Base-by-base conservation (phyloP, 192 early-diverging fungal genomes). In the Gaertneriomyces sp. region DNA sequence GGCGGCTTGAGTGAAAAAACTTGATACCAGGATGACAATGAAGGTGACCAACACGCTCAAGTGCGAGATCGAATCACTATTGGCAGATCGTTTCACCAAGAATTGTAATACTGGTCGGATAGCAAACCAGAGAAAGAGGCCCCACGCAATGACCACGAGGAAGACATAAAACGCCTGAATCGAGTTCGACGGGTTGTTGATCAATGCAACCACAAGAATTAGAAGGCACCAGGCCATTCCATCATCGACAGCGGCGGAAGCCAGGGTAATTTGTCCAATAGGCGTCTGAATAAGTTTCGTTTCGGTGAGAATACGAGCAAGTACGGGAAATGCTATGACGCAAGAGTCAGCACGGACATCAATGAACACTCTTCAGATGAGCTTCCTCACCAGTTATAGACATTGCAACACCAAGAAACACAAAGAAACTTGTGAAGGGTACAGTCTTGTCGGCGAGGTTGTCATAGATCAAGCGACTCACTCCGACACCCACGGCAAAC, bases 271-370 rank as follows among this genome's bases (percentile, higher is more conserved):
- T 14, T 87, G 81, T 7, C 93, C 96, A 8, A 95, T 91, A 6
- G 58, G 78, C 39, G 93, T 91, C 5, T 78, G 77, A 42, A 96
- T 74, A 41, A 98, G 70, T 66, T 94, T 93, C 41, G 87, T 80
- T 74, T 96, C 94, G 0, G 91, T 87, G 59, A 98, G 73, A 56
- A 98, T 95, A 64, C 96, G 93, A 0, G 92, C 95, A 39, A 98
- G 81, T 1, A 98, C 95, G 0, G 95, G 95, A 60, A 95, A 98
- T 0, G 94, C 93, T 40, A 54, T 20, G 14, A n/a, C 38, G 38
- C 47, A 88, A 49, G 16, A 49, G 86, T 4, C 92, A 56, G 14
- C 11, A 56, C 12, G 3, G 12, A 12, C 33, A n/a, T n/a, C 12
- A 56, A 56, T 2, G 25, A 33, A 33, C 25, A 33, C 25, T 33